Conservation (phyloP, 2,329 filamentous ascomycete genomes). For the Fusarium dlaminii region DNA sequence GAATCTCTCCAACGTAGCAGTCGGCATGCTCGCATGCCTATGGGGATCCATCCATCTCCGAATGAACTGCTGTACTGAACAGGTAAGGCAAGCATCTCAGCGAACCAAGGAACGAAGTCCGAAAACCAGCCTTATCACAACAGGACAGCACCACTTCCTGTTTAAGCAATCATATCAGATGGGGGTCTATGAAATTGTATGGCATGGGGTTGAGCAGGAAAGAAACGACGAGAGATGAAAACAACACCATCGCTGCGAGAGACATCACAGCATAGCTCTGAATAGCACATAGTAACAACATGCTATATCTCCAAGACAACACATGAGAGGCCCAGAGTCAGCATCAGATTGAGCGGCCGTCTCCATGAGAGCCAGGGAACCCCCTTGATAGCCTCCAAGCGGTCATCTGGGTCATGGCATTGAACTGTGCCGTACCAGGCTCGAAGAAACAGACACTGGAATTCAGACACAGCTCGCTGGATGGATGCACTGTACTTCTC, state of each 20-base stretch:
- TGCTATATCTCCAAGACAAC: constrained; percentile 28
- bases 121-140: constrained; percentile 19
- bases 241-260: constrained; percentile 27
- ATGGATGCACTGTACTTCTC: not conserved
- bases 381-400: constrained; percentile 11
- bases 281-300: constrained; percentile 19
- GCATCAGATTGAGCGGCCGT: constrained; percentile 23
- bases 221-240: constrained; percentile 11
- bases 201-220: constrained; percentile 14
- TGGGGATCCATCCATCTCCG: constrained; percentile 14
- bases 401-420: constrained; percentile 12
- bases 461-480: not conserved
- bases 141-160: constrained; percentile 13
- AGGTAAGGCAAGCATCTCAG: constrained; percentile 13
- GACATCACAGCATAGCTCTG: constrained; percentile 19
- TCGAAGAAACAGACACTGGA: not conserved
- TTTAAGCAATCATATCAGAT: constrained; percentile 13
- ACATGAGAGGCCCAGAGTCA: constrained; percentile 19
- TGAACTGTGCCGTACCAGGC: not conserved
- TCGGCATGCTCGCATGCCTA: constrained; percentile 19
- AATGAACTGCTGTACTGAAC: not conserved
- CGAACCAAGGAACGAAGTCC: constrained; percentile 2
- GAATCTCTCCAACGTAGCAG: constrained; percentile 18
- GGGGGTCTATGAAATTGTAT: not conserved
- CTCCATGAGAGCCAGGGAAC: constrained; percentile 18